Evolutionary conservation across 345 rosid species (phyloP), one percentile per base, ranked within the genome.

Genomic region (Corchorus capsularis): DNA sequence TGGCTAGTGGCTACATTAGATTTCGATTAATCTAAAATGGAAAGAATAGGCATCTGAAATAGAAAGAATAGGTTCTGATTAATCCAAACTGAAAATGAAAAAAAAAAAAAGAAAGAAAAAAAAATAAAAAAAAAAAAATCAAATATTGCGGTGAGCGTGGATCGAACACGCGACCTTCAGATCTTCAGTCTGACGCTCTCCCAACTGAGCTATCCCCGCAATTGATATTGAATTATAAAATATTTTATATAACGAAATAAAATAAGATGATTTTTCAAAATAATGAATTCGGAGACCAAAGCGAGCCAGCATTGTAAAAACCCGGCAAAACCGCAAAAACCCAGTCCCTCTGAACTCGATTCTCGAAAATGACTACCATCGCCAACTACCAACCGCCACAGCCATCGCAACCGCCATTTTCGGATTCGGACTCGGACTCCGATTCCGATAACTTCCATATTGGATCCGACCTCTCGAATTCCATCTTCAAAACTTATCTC

Each of bases 121-220:
- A 39, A 39, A 3, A 39, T 39, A 39, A 3, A 39, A 2, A 39
- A 39, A 3, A 39, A 39, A 2, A 39, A 39, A 39, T 0, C 6
- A 39, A 39, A 39, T 27, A 0, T 0, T 87, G 92, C 93, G 92
- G 90, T 91, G 92, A 88, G 82, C 91, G 89, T 90, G 94, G 92
- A 88, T 87, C 89, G 92, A 90, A 90, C 91, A 89, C 90, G 86
- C 80, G 92, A 81, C 92, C 91, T 90, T 86, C 87, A 87, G 89
- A 91, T 91, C 92, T 89, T 91, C 93, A 89, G 89, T 86, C 92
- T 89, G 90, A 91, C 86, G 89, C 93, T 89, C 93, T 86, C 91
- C 90, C 91, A 86, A 89, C 96, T 89, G 92, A 89, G 93, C 96
- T 89, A 89, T 86, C 91, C 93, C 92, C 92, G 89, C 93, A 3